Percentiles rank a stretch among this genome's conserved stretches.
These are phyloP conservation scores for Rhodotorula sp. DNA, from an alignment of 1,284 basidiomycete species.

Conservation along the genomic window DNA sequence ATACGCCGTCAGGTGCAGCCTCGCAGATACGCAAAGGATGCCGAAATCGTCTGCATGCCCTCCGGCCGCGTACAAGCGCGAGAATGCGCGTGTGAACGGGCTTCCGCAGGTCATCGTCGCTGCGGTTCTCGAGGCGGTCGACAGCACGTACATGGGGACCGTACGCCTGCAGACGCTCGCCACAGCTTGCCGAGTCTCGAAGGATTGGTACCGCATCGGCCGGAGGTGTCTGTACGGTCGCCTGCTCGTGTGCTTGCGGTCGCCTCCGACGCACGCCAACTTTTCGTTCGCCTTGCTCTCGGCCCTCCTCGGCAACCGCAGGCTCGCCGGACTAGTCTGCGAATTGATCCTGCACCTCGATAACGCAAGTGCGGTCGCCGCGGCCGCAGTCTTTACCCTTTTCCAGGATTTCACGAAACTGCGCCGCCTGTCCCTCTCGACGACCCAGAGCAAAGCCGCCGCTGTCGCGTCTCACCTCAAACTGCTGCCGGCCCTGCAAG, in stretches of 20 bases:
- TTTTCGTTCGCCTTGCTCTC: background rate
- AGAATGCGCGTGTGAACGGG: no score
- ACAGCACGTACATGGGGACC: no score
- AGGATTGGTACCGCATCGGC: background rate
- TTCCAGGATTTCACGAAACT: background rate
- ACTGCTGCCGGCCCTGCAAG: background rate
- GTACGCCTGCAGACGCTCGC: no score
- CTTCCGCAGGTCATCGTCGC: no score
- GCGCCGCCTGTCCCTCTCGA: background rate
- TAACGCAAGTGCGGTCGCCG: no score
- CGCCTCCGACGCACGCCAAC: no score
- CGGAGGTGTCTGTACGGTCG: background rate
- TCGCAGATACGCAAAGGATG: no score
- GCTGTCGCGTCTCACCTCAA: background rate
- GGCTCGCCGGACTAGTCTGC: background rate
- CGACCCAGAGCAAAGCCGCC: background rate
- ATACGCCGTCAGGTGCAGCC: no score
- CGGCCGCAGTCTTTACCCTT: background rate
- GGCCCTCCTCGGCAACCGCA: background rate
- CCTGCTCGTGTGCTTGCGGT: background rate
- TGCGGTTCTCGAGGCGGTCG: no score
- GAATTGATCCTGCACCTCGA: background rate
- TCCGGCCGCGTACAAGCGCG: no score
- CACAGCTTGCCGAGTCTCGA: background rate
- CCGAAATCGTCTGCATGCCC: no score